These are phyloP conservation scores for Nakataea oryzae DNA, from an alignment of 2,329 filamentous ascomycete genomes.

Conservation along the genomic window DNA sequence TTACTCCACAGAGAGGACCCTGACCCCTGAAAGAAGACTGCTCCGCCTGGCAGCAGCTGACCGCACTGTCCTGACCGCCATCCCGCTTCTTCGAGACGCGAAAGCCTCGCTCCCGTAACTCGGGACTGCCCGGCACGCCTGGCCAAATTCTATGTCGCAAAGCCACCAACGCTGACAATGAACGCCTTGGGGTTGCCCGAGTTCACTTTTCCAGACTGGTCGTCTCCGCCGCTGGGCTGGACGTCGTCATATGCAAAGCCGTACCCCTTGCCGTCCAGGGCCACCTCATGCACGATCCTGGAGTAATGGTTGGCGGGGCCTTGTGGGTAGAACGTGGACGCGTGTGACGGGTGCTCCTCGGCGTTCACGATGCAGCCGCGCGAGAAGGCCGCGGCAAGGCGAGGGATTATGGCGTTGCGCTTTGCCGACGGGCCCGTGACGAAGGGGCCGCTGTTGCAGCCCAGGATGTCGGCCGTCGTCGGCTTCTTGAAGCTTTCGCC, in stretches of 20 bases:
- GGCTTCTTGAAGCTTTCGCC: constrained; percentile 42
- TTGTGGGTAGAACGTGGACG: constrained; percentile 24
- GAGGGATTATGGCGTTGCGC: constrained; percentile 34
- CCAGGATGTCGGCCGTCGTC: constrained; percentile 52
- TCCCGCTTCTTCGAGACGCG: background rate
- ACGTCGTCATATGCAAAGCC: constrained; percentile 55
- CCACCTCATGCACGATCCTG: constrained; percentile 42
- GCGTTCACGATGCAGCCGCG: constrained; percentile 40
- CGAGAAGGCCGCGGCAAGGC: constrained; percentile 37
- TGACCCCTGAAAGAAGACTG: no score
- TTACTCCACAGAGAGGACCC: no score
- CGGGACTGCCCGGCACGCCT: no score
- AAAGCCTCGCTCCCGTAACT: background rate
- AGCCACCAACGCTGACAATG: constrained; percentile 39
- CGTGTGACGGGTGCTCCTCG: constrained; percentile 26
- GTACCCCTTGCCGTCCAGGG: constrained; percentile 45
- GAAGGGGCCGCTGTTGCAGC: constrained; percentile 55
- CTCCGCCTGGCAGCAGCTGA: no score
- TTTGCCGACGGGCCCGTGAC: constrained; percentile 25
- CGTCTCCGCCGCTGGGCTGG: constrained; percentile 33
- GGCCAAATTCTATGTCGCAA: background rate
- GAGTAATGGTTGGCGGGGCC: constrained; percentile 47
- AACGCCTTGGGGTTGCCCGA: constrained; percentile 36
- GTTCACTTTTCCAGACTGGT: constrained; percentile 46
- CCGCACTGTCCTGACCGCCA: background rate